phyloP scores from a whole-genome alignment of 176 grass and related monocot genomes.

The Aegilops speltoides region DNA sequence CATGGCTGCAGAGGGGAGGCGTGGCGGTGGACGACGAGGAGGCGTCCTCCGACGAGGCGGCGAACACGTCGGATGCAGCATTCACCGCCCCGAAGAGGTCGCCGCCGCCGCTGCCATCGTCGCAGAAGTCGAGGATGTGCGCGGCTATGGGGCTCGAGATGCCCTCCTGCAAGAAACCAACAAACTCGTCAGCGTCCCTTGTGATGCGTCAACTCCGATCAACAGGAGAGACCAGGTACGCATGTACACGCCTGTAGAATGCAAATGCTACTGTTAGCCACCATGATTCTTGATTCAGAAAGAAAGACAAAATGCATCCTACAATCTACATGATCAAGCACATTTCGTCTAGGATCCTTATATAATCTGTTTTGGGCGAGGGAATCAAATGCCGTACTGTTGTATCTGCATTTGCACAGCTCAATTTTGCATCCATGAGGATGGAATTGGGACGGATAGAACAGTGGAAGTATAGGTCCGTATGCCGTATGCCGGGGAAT shows the following conservation, averaged over 20 bases:
- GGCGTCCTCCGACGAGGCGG: slow-evolving; percentile 41
- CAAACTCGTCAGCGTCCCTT: background rate
- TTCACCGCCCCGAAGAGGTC: slow-evolving; percentile 57
- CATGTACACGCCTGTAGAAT: slow-evolving; percentile 23
- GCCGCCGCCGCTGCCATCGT: slow-evolving; percentile 42
- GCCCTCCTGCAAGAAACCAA: slow-evolving; percentile 56
- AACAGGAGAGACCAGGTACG: background rate
- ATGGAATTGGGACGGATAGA: background rate
- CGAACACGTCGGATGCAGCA: slow-evolving; percentile 17
- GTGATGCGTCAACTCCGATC: background rate
- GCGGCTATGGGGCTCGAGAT: slow-evolving; percentile 80
- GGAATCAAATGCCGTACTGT: slow-evolving; percentile 41
- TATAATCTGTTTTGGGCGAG: slow-evolving; percentile 12
- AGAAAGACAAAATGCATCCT: background rate
- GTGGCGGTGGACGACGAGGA: slow-evolving; percentile 42
- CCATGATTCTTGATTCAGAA: background rate
- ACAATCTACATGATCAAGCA: slow-evolving; percentile 2
- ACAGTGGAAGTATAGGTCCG: slow-evolving; percentile 34
- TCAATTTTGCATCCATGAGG: slow-evolving; percentile 11
- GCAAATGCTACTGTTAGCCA: background rate
- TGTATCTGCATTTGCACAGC: slow-evolving; percentile 20
- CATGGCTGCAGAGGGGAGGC: slow-evolving; percentile 36
- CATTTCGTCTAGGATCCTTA: slow-evolving; percentile 10
- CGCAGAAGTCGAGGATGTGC: slow-evolving; percentile 70
- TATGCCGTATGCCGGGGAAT: slow-evolving; percentile 31